Conservation (phyloP, 1,284 basidiomycete species). For the Naganishia sp. region DNA sequence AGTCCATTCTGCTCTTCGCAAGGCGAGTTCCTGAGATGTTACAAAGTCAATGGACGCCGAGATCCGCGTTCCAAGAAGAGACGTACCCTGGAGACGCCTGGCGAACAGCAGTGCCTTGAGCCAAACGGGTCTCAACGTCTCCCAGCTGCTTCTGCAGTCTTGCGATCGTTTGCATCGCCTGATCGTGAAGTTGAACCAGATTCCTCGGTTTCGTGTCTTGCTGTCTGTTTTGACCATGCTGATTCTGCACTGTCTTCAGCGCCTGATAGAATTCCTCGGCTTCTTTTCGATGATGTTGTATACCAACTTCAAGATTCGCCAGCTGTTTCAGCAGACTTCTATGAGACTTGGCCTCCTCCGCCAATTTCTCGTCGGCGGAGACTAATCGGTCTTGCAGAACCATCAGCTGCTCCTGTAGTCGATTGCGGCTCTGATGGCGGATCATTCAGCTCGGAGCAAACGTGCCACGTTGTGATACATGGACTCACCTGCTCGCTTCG, state of each 20-base stretch:
- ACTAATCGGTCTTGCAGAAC: not conserved
- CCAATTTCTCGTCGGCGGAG: conserved; percentile 22
- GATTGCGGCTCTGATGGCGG: conserved; percentile 18
- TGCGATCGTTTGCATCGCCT: conserved; percentile 9
- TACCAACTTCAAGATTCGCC: conserved; percentile 42
- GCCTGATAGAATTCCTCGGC: conserved; percentile 58
- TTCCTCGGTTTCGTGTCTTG: conserved; percentile 33
- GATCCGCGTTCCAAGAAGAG: not conserved
- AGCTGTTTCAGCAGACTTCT: conserved; percentile 39
- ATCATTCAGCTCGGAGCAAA: not conserved
- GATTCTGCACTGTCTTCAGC: conserved; percentile 61
- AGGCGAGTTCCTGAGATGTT: not conserved
- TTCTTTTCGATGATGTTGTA: conserved; percentile 57
- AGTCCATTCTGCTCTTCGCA: not conserved
- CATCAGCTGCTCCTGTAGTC: conserved; percentile 12
- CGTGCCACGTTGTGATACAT: not conserved
- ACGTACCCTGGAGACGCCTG: not conserved
- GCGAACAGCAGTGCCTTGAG: too few species aligned
- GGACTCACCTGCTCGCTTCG: conserved; percentile 11
- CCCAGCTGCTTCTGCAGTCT: conserved; percentile 11
- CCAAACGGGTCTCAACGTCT: not conserved
- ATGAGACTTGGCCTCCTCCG: conserved; percentile 22
- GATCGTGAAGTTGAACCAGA: not conserved
- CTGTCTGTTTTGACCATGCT: conserved; percentile 35
- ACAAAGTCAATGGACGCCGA: not conserved